Percentiles rank a stretch among this genome's conserved stretches.
phyloP scores from a whole-genome alignment of 495 filamentous ascomycete genomes.

The Pyronema omphalodes region DNA sequence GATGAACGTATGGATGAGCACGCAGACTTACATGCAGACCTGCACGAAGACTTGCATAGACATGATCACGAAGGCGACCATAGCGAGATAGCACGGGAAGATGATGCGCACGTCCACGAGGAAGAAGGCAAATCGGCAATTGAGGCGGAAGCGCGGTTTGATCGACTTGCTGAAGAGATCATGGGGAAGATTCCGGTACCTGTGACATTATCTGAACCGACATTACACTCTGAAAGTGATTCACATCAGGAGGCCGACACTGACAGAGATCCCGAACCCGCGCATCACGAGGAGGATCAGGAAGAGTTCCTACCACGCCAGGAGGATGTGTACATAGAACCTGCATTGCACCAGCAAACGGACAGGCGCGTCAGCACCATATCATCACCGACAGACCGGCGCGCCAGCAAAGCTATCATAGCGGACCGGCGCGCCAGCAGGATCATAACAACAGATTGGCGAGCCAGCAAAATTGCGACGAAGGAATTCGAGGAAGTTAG shows the following conservation, averaged over 20 bases:
- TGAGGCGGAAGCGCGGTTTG: neutral
- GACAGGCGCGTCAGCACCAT: too few relatives aligned
- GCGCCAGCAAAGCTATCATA: too few relatives aligned
- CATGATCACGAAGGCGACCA: slow-evolving; percentile 4
- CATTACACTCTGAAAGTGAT: neutral
- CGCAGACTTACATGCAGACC: slow-evolving; percentile 7
- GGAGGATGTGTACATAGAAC: too few relatives aligned
- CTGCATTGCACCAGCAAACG: too few relatives aligned
- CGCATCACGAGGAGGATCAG: neutral
- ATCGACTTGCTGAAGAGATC: neutral
- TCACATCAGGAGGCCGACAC: neutral
- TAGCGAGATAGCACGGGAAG: too few relatives aligned
- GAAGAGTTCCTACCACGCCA: too few relatives aligned
- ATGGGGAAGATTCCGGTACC: neutral
- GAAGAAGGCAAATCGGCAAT: neutral
- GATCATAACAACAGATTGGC: too few relatives aligned
- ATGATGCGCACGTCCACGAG: neutral
- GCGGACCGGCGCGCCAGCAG: too few relatives aligned
- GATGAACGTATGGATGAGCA: slow-evolving; percentile 7
- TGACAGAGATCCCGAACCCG: neutral
- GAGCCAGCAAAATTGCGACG: too few relatives aligned
- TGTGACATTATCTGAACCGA: too few relatives aligned
- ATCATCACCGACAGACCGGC: too few relatives aligned
- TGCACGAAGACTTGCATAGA: slow-evolving; percentile 4
- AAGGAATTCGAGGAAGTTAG: too few relatives aligned